These are phyloP conservation scores for Ceratobasidium sp. DNA, from an alignment of 1,284 basidiomycete genomes.

Conservation along the genomic window DNA sequence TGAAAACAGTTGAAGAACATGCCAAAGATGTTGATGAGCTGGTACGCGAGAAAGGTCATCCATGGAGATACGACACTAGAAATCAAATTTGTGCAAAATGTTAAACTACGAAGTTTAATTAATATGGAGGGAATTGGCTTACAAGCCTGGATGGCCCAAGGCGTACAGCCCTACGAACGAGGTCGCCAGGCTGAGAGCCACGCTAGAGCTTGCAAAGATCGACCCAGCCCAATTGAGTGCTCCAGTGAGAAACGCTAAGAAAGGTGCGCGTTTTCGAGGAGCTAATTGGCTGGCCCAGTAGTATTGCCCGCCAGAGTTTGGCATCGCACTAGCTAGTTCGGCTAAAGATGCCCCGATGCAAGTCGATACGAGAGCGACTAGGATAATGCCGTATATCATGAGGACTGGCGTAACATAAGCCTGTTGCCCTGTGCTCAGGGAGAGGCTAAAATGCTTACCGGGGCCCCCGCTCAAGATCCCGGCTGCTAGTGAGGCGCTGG, in stretches of 20 bases:
- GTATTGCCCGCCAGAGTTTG: conserved; percentile 46
- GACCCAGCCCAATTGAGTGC: conserved; percentile 23
- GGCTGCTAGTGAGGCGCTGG: conserved; percentile 14
- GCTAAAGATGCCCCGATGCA: conserved; percentile 36
- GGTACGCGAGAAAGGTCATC: conserved; percentile 37
- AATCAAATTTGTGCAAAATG: too few species aligned
- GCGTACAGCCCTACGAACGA: conserved; percentile 38
- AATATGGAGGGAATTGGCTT: neutral
- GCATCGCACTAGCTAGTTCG: conserved; percentile 46
- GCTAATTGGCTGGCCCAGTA: conserved; percentile 42
- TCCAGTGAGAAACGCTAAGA: conserved; percentile 40
- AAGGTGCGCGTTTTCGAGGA: conserved; percentile 27
- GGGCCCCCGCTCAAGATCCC: conserved; percentile 28
- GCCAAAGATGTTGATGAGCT: conserved; percentile 19
- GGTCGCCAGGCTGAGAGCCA: conserved; percentile 34
- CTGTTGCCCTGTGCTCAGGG: too few species aligned
- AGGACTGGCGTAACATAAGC: conserved; percentile 1
- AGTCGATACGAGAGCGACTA: conserved; percentile 27
- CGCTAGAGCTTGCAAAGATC: conserved; percentile 35
- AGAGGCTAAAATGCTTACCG: neutral
- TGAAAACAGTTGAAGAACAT: conserved; percentile 19
- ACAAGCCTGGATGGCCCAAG: conserved; percentile 40
- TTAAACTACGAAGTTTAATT: too few species aligned
- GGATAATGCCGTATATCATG: conserved; percentile 41
- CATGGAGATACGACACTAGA: conserved; percentile 34